Percentiles rank a stretch among this genome's conserved stretches.
These are phyloP conservation scores for Fraxinus anomala DNA, from an alignment of 257 asterid genomes.

Conservation along the genomic window DNA sequence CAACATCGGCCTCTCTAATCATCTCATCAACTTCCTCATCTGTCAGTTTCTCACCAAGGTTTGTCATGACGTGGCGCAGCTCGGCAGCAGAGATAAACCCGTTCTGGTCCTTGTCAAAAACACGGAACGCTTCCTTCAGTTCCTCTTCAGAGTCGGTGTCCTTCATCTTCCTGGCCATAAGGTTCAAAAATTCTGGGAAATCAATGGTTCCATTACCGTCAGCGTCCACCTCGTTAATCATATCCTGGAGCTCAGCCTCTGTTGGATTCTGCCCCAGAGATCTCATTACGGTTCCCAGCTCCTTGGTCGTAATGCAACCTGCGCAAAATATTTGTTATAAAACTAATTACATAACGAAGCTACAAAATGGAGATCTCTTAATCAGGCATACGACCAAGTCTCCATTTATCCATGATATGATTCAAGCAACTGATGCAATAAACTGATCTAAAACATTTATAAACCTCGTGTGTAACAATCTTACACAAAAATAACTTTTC, in stretches of 20 bases:
- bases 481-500: no score
- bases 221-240: conserved; percentile 68
- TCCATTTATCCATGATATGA: background rate
- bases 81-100: conserved; percentile 17
- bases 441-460: background rate
- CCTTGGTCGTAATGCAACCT: conserved; percentile 73
- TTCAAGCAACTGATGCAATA: background rate
- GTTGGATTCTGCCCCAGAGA: conserved; percentile 67
- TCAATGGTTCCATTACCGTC: conserved; percentile 69
- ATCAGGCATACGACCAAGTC: background rate
- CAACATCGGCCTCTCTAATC: no score
- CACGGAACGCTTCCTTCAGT: no score
- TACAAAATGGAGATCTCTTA: background rate
- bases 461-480: no score
- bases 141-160: no score
- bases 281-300: conserved; percentile 70
- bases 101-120: no score
- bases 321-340: conserved; percentile 10
- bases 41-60: conserved; percentile 68
- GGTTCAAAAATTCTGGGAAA: conserved; percentile 20
- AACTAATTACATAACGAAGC: background rate
- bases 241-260: conserved; percentile 73
- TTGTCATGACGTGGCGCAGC: conserved; percentile 66
- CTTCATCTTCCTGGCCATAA: no score
- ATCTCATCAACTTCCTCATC: conserved; percentile 35